These are phyloP conservation scores for Aspergillus sojae DNA, from an alignment of 2,329 filamentous ascomycete species.

Conservation along the genomic window DNA sequence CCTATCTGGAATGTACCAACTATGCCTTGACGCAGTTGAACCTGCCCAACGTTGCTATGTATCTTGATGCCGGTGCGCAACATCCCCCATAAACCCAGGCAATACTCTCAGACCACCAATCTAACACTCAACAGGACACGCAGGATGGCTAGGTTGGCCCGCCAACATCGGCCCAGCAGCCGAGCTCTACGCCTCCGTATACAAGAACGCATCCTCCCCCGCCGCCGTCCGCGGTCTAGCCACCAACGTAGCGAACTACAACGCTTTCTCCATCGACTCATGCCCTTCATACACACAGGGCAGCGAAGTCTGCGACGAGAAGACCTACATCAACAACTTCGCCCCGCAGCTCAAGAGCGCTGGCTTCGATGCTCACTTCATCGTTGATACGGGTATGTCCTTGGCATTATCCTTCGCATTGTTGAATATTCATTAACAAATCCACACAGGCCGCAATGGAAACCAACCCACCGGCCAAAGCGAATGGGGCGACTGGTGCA, in stretches of 20 bases:
- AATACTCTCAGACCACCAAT: not conserved
- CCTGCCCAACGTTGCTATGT: constrained; percentile 64
- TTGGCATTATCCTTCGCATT: too few species aligned
- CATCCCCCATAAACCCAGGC: too few species aligned
- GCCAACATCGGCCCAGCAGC: constrained; percentile 60
- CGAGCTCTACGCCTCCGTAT: constrained; percentile 51
- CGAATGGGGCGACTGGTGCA: constrained; percentile 70
- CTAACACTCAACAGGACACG: constrained; percentile 45
- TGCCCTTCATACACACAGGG: constrained; percentile 49
- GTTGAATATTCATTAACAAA: not conserved
- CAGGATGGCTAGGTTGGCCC: constrained; percentile 66
- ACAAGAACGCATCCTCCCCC: constrained; percentile 51
- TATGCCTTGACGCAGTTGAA: constrained; percentile 62
- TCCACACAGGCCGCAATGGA: constrained; percentile 57
- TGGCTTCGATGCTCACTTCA: constrained; percentile 59
- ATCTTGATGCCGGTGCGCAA: constrained; percentile 59
- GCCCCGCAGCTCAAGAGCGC: constrained; percentile 50
- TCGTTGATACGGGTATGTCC: constrained; percentile 53
- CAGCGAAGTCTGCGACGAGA: constrained; percentile 57
- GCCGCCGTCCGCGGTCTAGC: constrained; percentile 55
- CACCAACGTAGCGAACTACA: constrained; percentile 64
- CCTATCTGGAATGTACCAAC: constrained; percentile 58
- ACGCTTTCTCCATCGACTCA: constrained; percentile 52
- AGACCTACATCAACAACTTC: constrained; percentile 55
- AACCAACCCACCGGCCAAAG: constrained; percentile 61